Percentiles rank a stretch among this genome's conserved stretches.
phyloP scores from a whole-genome alignment of 257 asterid genomes.

The Echium plantagineum region DNA sequence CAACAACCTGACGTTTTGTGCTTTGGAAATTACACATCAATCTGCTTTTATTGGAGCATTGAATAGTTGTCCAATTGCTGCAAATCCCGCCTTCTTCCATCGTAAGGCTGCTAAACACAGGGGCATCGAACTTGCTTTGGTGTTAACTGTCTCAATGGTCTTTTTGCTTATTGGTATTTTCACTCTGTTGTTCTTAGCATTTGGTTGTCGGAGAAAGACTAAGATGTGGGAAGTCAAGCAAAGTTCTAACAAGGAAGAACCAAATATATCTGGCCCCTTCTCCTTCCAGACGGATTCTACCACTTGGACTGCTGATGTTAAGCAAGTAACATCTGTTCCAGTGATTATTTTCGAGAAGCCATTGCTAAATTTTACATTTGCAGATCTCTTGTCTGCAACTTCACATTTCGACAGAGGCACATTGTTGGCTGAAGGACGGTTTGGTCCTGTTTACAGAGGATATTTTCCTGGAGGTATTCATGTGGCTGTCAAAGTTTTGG shows the following conservation, averaged over 20 bases:
- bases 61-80: slow-evolving; percentile 84
- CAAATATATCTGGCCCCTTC: slow-evolving; percentile 61
- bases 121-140: slow-evolving; percentile 62
- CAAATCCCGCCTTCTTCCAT: slow-evolving; percentile 52
- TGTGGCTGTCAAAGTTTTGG: slow-evolving; percentile 73
- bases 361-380: slow-evolving; percentile 63
- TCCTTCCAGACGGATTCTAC: slow-evolving; percentile 73
- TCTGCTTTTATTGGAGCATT: slow-evolving; percentile 56
- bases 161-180: slow-evolving; percentile 49
- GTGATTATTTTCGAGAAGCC: slow-evolving; percentile 81
- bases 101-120: slow-evolving; percentile 32
- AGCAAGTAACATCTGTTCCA: slow-evolving; percentile 63
- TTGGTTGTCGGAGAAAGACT: slow-evolving; percentile 57
- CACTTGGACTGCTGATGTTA: slow-evolving; percentile 82
- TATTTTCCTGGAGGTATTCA: slow-evolving; percentile 60
- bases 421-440: slow-evolving; percentile 71
- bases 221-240: slow-evolving; percentile 62
- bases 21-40: slow-evolving; percentile 31
- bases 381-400: slow-evolving; percentile 68
- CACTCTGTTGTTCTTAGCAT: slow-evolving; percentile 45
- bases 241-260: slow-evolving; percentile 50
- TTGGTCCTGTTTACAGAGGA: slow-evolving; percentile 83
- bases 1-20: slow-evolving; percentile 71
- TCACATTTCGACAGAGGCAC: slow-evolving; percentile 67
- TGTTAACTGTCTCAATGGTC: slow-evolving; percentile 62